Percentiles rank a stretch among this genome's conserved stretches.
phyloP scores from a whole-genome alignment of 352 stramenopile species.

The Globisporangium okanoganense region DNA sequence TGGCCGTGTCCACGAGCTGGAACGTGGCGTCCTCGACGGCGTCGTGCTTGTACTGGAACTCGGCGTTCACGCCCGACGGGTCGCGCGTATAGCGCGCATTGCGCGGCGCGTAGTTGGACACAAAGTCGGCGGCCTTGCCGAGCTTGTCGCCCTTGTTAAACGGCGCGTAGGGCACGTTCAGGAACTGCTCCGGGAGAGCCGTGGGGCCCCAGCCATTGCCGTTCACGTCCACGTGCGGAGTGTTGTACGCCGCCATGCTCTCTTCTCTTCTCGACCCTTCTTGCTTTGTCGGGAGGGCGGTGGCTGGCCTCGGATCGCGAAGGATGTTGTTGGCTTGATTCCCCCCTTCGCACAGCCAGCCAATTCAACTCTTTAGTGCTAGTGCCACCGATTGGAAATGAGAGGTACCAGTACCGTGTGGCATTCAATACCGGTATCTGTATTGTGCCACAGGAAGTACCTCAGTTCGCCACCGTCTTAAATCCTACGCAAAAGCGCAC shows the following conservation, averaged over 20 bases:
- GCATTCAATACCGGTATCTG: no score
- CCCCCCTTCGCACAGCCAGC: neutral
- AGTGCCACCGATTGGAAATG: neutral
- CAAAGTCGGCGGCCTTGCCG: conserved; percentile 93
- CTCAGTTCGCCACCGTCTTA: no score
- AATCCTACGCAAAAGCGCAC: no score
- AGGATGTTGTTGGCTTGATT: neutral
- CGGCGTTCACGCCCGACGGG: conserved; percentile 84
- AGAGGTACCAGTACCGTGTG: neutral
- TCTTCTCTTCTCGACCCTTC: conserved; percentile 1
- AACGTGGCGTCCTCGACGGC: conserved; percentile 90
- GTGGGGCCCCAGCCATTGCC: conserved; percentile 81
- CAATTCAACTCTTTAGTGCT: neutral
- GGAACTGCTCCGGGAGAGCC: conserved; percentile 86
- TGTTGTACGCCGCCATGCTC: conserved; percentile 71
- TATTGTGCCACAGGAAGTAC: neutral
- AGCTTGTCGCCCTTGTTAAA: conserved; percentile 96
- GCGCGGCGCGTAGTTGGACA: conserved; percentile 67
- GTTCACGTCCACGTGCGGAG: conserved; percentile 81
- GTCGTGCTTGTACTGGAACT: conserved; percentile 95
- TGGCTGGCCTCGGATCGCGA: neutral
- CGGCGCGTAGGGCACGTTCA: conserved; percentile 92
- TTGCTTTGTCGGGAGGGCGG: neutral
- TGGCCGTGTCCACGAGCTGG: conserved; percentile 93
- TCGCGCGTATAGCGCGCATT: conserved; percentile 54